These are phyloP conservation scores for Colletotrichum falcatum DNA, from an alignment of 2,329 filamentous ascomycete species.

Conservation along the genomic window DNA sequence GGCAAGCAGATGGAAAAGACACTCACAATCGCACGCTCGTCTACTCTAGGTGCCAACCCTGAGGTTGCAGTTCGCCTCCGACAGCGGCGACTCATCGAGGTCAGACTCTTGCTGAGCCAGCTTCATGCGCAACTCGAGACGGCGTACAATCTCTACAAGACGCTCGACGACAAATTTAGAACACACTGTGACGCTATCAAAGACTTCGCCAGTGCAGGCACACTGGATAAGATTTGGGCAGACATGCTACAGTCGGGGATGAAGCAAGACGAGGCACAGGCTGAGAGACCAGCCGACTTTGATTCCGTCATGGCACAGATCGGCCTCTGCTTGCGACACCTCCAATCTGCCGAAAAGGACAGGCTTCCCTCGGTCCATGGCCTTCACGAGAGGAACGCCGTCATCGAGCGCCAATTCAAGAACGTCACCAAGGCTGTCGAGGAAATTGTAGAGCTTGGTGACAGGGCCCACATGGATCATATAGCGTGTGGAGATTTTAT, in stretches of 20 bases:
- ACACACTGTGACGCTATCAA: neutral
- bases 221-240: constrained; percentile 22
- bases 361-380: neutral
- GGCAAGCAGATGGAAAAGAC: neutral
- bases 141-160: constrained; percentile 26
- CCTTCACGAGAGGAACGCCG: neutral
- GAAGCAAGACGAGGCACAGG: neutral
- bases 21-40: neutral
- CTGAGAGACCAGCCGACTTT: constrained; percentile 3
- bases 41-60: neutral
- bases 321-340: constrained; percentile 18
- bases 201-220: constrained; percentile 12
- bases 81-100: constrained; percentile 19
- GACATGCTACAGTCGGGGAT: constrained; percentile 14
- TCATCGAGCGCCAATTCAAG: constrained; percentile 13
- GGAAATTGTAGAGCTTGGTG: constrained; percentile 14
- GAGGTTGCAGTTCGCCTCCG: neutral
- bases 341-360: constrained; percentile 3
- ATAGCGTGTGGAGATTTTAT: constrained; percentile 13
- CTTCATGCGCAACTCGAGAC: constrained; percentile 15
- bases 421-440: constrained; percentile 24
- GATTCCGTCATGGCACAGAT: constrained; percentile 14
- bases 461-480: constrained; percentile 6
- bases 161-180: neutral
- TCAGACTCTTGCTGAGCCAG: constrained; percentile 23